Conservation (phyloP, 2,329 filamentous ascomycete genomes). For the Paradendryphiella salina region DNA sequence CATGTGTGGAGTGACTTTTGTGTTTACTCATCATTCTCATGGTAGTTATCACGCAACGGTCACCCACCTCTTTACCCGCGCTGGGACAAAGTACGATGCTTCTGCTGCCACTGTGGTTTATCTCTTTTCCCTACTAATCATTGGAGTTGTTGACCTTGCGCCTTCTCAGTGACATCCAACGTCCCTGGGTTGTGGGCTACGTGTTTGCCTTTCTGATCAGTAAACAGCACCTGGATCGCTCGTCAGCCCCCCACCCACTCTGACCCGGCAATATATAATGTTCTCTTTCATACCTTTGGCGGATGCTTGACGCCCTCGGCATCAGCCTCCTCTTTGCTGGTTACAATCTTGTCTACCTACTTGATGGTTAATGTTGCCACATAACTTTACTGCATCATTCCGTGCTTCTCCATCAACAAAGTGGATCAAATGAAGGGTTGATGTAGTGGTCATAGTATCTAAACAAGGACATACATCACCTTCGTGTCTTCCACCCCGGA, state of each 20-base stretch:
- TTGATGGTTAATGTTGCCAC: neutral
- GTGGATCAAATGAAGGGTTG: neutral
- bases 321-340: conserved; percentile 42
- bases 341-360: conserved; percentile 48
- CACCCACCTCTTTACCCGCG: too few species aligned
- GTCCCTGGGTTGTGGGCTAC: conserved; percentile 49
- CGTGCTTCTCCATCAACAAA: too few species aligned
- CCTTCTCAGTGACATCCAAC: conserved; percentile 24
- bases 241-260: neutral
- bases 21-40: too few species aligned
- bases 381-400: neutral
- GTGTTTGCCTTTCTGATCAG: conserved; percentile 47
- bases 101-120: too few species aligned
- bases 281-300: conserved; percentile 44
- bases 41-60: too few species aligned
- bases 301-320: conserved; percentile 48
- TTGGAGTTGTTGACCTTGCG: too few species aligned
- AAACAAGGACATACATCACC: conserved; percentile 34
- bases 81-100: neutral
- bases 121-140: too few species aligned
- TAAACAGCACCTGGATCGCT: conserved; percentile 43
- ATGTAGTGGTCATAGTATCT: neutral
- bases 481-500: conserved; percentile 48
- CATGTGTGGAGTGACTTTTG: too few species aligned
- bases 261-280: too few species aligned